These are phyloP conservation scores for Millerago galiae DNA, from an alignment of 805 yeast species.

Conservation along the genomic window DNA sequence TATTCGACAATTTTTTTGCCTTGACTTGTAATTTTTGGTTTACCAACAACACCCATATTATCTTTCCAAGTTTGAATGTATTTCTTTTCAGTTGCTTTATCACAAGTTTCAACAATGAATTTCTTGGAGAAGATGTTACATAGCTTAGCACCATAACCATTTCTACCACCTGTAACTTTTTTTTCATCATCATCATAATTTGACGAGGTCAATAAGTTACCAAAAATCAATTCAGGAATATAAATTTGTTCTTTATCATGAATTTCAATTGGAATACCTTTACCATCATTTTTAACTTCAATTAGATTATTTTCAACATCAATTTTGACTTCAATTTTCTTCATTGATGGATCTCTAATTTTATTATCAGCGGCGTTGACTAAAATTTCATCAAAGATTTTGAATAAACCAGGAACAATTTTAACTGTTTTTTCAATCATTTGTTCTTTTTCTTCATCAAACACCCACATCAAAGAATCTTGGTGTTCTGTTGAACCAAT, in stretches of 20 bases:
- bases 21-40: slow-evolving; percentile 57
- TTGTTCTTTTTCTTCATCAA: slow-evolving; percentile 54
- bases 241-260: slow-evolving; percentile 88
- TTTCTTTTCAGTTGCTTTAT: slow-evolving; percentile 49
- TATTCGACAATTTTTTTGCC: slow-evolving; percentile 54
- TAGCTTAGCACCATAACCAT: slow-evolving; percentile 95
- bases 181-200: slow-evolving; percentile 93
- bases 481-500: slow-evolving; percentile 89
- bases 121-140: slow-evolving; percentile 93
- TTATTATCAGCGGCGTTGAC: slow-evolving; percentile 99
- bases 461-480: slow-evolving; percentile 80
- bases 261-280: slow-evolving; percentile 91
- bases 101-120: slow-evolving; percentile 86
- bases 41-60: slow-evolving; percentile 75
- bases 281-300: slow-evolving; percentile 85
- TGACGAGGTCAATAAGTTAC: slow-evolving; percentile 88
- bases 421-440: slow-evolving; percentile 58
- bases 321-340: slow-evolving; percentile 73
- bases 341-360: slow-evolving; percentile 90
- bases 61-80: slow-evolving; percentile 83
- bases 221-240: slow-evolving; percentile 94
- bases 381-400: slow-evolving; percentile 92
- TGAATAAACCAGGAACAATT: slow-evolving; percentile 93
- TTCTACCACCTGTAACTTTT: slow-evolving; percentile 97
- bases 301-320: slow-evolving; percentile 69